These are phyloP conservation scores for Monosporascus cannonballus DNA, from an alignment of 2,329 filamentous ascomycete genomes.

Conservation along the genomic window DNA sequence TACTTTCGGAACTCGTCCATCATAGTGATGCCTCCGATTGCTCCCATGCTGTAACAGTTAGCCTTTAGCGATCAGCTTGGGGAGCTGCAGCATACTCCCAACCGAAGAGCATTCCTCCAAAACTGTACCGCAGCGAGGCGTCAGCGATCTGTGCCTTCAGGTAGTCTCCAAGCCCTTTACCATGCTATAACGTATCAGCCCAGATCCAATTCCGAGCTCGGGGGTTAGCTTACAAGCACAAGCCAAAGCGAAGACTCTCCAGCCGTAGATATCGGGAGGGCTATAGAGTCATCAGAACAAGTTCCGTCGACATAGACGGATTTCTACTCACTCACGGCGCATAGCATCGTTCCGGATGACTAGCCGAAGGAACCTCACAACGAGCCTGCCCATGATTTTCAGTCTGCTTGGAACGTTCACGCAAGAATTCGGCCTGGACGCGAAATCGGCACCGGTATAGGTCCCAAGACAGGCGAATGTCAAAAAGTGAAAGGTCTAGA, in stretches of 20 bases:
- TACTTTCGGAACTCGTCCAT: slow-evolving; percentile 52
- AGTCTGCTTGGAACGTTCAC: too few species aligned
- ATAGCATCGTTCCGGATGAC: slow-evolving; percentile 67
- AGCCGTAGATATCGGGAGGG: slow-evolving; percentile 63
- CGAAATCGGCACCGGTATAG: too few species aligned
- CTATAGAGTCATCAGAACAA: neutral
- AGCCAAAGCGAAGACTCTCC: slow-evolving; percentile 59
- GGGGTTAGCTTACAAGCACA: slow-evolving; percentile 38
- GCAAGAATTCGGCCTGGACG: too few species aligned
- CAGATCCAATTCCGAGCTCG: neutral
- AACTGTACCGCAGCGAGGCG: slow-evolving; percentile 41
- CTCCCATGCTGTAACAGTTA: slow-evolving; percentile 50
- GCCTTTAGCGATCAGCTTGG: slow-evolving; percentile 2
- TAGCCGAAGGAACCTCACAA: slow-evolving; percentile 40
- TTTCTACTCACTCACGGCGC: slow-evolving; percentile 41
- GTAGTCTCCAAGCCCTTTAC: neutral
- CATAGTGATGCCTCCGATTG: slow-evolving; percentile 61
- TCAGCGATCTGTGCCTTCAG: neutral
- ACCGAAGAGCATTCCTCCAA: slow-evolving; percentile 53
- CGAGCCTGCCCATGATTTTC: slow-evolving; percentile 31
- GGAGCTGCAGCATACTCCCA: slow-evolving; percentile 27
- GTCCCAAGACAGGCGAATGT: too few species aligned
- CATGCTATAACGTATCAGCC: neutral
- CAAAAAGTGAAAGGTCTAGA: too few species aligned
- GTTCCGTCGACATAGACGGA: neutral